Percentiles rank a stretch among this genome's conserved stretches.
Evolutionary conservation across 2,329 filamentous ascomycete genomes (phyloP).

Genomic region (Phaeosphaeria sp.): DNA sequence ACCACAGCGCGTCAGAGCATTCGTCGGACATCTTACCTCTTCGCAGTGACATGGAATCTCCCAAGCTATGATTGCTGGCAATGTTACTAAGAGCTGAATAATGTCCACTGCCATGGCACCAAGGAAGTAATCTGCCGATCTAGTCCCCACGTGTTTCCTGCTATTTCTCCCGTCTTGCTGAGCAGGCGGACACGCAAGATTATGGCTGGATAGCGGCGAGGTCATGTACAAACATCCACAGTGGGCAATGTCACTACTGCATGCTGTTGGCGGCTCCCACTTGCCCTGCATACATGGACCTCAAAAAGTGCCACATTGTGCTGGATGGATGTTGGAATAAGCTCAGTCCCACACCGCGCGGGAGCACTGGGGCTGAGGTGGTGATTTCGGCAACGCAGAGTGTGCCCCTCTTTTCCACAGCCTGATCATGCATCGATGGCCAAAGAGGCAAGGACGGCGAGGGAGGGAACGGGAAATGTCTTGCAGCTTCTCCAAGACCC

Average conservation of each 20-base stretch:
- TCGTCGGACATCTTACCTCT: constrained; percentile 4
- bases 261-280: not conserved
- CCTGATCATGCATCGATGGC: constrained; percentile 14
- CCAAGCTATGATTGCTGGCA: constrained; percentile 1
- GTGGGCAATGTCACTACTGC: constrained; percentile 7
- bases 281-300: not conserved
- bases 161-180: constrained; percentile 13
- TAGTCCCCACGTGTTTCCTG: constrained; percentile 32
- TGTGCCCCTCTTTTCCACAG: constrained; percentile 10
- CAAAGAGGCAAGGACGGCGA: constrained; percentile 31
- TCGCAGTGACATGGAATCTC: constrained; percentile 15
- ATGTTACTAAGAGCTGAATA: not conserved
- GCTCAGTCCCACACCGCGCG: constrained; percentile 42
- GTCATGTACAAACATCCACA: not conserved
- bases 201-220: not conserved
- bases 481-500: constrained; percentile 21
- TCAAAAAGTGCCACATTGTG: not conserved
- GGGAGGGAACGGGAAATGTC: constrained; percentile 30
- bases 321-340: constrained; percentile 36
- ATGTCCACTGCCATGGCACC: not conserved
- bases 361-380: constrained; percentile 32
- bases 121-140: constrained; percentile 1
- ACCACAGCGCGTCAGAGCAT: constrained; percentile 6
- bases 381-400: constrained; percentile 11
- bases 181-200: not conserved